Evolutionary conservation across 1,284 basidiomycete genomes (phyloP).

Genomic region (Cryptococcus amylolentus): DNA sequence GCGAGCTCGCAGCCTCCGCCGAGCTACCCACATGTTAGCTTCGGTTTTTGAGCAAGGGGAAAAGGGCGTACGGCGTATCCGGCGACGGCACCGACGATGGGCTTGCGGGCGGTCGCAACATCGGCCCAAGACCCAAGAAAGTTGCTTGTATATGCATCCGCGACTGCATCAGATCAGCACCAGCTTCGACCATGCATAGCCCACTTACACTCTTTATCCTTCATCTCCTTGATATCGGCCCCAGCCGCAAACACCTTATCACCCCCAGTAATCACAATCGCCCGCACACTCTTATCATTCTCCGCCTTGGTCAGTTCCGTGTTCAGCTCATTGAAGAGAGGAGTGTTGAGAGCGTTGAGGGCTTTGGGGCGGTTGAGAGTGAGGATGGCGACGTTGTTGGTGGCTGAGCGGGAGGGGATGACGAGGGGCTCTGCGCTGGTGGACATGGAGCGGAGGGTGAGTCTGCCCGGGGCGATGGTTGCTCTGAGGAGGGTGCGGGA

Average conservation of each 20-base stretch:
- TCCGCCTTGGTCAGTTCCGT: slow-evolving; percentile 70
- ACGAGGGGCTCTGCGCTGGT: slow-evolving; percentile 41
- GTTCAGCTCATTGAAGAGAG: slow-evolving; percentile 74
- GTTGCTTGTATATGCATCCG: slow-evolving; percentile 81
- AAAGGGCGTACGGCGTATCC: slow-evolving; percentile 76
- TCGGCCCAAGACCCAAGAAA: slow-evolving; percentile 87
- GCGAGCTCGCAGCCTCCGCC: slow-evolving; percentile 97
- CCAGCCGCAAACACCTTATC: slow-evolving; percentile 85
- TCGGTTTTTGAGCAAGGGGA: not conserved
- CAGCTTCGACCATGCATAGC: not conserved
- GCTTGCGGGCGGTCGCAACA: slow-evolving; percentile 75
- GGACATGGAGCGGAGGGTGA: slow-evolving; percentile 36
- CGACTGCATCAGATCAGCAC: slow-evolving; percentile 55
- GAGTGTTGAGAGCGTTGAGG: slow-evolving; percentile 83
- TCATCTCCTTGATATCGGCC: slow-evolving; percentile 62
- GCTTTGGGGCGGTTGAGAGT: slow-evolving; percentile 95
- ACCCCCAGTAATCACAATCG: slow-evolving; percentile 89
- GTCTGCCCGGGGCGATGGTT: slow-evolving; percentile 5
- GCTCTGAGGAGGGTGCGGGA: slow-evolving; percentile 10
- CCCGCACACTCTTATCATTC: slow-evolving; percentile 66
- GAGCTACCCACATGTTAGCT: slow-evolving; percentile 55
- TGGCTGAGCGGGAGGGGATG: slow-evolving; percentile 35
- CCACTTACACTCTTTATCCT: slow-evolving; percentile 71
- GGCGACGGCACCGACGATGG: slow-evolving; percentile 91
- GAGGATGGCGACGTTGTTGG: slow-evolving; percentile 71